Evolutionary conservation across 2,329 filamentous ascomycete genomes (phyloP).

Genomic region (Pyricularia sp.): DNA sequence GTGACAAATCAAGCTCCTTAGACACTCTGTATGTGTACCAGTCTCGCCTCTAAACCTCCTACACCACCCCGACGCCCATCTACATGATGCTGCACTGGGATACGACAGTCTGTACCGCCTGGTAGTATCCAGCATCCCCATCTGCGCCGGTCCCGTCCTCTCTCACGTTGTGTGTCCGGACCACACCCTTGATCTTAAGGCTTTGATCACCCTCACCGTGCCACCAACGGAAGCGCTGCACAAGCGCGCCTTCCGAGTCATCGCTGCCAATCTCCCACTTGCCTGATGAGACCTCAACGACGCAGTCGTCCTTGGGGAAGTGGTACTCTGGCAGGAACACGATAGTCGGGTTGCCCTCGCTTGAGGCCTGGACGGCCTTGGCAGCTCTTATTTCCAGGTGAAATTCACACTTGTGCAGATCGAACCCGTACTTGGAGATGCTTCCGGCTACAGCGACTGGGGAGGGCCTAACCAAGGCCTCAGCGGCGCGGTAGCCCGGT

Average conservation of each 20-base stretch:
- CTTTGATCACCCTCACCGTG: slow-evolving; percentile 75
- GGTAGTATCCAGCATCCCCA: slow-evolving; percentile 61
- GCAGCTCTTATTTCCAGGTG: slow-evolving; percentile 54
- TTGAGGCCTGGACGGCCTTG: slow-evolving; percentile 23
- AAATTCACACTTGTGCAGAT: slow-evolving; percentile 68
- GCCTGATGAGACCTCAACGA: slow-evolving; percentile 66
- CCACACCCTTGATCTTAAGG: slow-evolving; percentile 61
- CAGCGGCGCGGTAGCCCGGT: slow-evolving; percentile 74
- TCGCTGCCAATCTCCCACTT: slow-evolving; percentile 78
- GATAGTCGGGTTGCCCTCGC: slow-evolving; percentile 47
- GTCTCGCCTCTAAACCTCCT: not conserved
- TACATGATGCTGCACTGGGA: slow-evolving; percentile 42
- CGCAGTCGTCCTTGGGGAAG: slow-evolving; percentile 63
- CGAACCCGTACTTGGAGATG: slow-evolving; percentile 63
- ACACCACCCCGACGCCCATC: not conserved
- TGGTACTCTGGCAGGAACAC: slow-evolving; percentile 86
- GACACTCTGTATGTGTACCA: not conserved
- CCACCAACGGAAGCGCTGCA: slow-evolving; percentile 85
- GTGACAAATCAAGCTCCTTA: not conserved
- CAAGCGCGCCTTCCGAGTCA: slow-evolving; percentile 52
- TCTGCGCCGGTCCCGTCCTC: slow-evolving; percentile 39
- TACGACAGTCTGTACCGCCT: slow-evolving; percentile 37
- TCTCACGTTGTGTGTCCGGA: slow-evolving; percentile 46
- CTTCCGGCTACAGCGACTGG: slow-evolving; percentile 64
- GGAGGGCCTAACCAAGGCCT: slow-evolving; percentile 81